Base-by-base conservation (phyloP, 768 basidiomycete genomes). In the Termitomyces titanicus region DNA sequence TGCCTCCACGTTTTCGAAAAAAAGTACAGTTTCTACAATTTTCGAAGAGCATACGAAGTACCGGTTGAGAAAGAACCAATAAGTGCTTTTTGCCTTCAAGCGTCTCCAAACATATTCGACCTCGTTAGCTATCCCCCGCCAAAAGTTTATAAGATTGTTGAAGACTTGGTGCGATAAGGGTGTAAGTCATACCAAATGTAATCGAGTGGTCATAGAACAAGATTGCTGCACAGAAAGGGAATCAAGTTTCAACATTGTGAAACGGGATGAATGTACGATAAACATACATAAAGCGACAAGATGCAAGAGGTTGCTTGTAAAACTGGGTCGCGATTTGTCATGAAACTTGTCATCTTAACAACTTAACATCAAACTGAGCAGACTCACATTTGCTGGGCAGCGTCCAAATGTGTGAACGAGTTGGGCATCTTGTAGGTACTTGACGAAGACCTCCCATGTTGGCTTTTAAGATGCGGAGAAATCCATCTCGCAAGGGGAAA, bases 71-170 rank as follows among this genome's bases (percentile, higher is more conserved):
- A 78, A 74, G 63, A 82, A 82, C 60, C 74, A 70, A 27, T 72
- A 70, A 1, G 76, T 68, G 49, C 77, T 74, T 9, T 57, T 48
- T 1, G 65, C 68, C 50, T 72, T 73, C 1, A 71, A 72, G 43
- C 71, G 67, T 51, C 64, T 66, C 82, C 82, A 83, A 5, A 83
- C 61, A 46, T 72, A 70, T 12, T 68, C 60, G 34, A 79, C 62
- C 61, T 82, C 80, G 49, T n/a, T n/a, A n/a, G n/a, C n/a, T n/a
- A n/a, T 64, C 56, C 2, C 65, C 75, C 74, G 42, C 9, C 20
- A 35, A 8, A 5, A 11, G 15, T 43, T 24, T 47, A 33, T 24
- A 49, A 15, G 17, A 40, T n/a, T 20, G 33, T 24, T 13, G 45
- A 11, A 49, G 17, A 33, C 43, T 25, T 17, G n/a, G 18, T 29